phyloP scores from a whole-genome alignment of 495 filamentous ascomycete species.

The Xylaria grammica region DNA sequence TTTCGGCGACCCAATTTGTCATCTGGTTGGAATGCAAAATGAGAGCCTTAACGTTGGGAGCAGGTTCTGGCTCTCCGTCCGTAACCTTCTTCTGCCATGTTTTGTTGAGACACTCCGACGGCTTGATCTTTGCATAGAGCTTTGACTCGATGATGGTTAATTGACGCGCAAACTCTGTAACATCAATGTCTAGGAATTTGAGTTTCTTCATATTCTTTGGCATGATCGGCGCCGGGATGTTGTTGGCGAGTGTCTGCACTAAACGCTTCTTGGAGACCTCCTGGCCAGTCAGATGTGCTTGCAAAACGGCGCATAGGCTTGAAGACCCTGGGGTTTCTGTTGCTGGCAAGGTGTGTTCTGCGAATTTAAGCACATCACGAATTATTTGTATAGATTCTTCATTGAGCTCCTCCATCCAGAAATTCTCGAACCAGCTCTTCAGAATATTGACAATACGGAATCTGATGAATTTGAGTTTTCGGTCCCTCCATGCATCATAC shows the following conservation, averaged over 20 bases:
- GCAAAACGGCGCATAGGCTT: constrained; percentile 79
- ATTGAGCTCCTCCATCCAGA: constrained; percentile 95
- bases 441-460: constrained; percentile 96
- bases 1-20: constrained; percentile 99
- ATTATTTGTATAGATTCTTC: constrained; percentile 84
- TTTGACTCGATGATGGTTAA: constrained; percentile 96
- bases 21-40: constrained; percentile 98
- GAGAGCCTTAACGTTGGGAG: constrained; percentile 90
- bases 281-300: constrained; percentile 84
- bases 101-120: constrained; percentile 96
- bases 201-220: constrained; percentile 99
- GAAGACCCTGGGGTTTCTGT: constrained; percentile 88
- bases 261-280: constrained; percentile 86
- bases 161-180: constrained; percentile 93
- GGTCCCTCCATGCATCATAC: constrained; percentile 86
- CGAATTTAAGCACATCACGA: constrained; percentile 86
- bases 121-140: constrained; percentile 92
- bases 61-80: constrained; percentile 83
- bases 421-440: constrained; percentile 97
- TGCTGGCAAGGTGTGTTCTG: constrained; percentile 87
- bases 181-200: constrained; percentile 97
- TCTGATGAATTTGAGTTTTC: constrained; percentile 93
- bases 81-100: constrained; percentile 95
- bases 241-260: constrained; percentile 79
- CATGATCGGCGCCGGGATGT: constrained; percentile 85